Evolutionary conservation across 306 rosid species (phyloP).

Genomic region (Acmispon strigosus): DNA sequence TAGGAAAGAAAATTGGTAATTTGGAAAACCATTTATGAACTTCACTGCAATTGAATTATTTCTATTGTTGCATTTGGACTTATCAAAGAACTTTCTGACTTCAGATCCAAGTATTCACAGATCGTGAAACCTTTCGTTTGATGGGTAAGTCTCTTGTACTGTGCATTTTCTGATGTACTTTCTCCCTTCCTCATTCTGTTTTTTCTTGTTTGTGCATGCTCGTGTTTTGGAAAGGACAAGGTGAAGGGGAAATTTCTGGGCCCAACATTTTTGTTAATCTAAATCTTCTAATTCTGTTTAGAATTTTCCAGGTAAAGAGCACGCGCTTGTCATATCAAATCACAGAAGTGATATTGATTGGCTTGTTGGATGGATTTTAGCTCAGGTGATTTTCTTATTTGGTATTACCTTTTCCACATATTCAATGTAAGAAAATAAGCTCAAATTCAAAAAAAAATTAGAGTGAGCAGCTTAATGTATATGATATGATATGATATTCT

Average conservation of each 20-base stretch:
- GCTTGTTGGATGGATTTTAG: conserved; percentile 92
- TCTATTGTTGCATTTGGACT: conserved; percentile 16
- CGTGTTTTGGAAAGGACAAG: not conserved
- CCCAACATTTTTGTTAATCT: not conserved
- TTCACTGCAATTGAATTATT: not conserved
- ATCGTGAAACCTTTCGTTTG: conserved; percentile 50
- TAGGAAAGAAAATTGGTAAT: not conserved
- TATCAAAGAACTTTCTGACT: conserved; percentile 26
- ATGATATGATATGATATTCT: not conserved
- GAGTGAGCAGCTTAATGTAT: not conserved
- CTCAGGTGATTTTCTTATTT: conserved; percentile 60
- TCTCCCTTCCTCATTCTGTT: too few species aligned
- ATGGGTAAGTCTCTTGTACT: conserved; percentile 63
- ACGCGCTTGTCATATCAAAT: conserved; percentile 76
- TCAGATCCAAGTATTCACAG: conserved; percentile 73
- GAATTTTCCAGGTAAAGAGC: conserved; percentile 73
- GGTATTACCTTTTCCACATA: conserved; percentile 4
- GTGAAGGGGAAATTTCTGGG: not conserved
- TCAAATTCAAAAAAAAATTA: not conserved
- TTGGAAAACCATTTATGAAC: not conserved
- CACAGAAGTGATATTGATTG: conserved; percentile 94
- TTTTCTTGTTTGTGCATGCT: not conserved
- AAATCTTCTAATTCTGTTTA: conserved; percentile 13
- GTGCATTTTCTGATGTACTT: not conserved
- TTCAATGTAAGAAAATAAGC: not conserved